phyloP scores from a whole-genome alignment of 108 stramenopile genomes.

The Cylindrotheca closterium region DNA sequence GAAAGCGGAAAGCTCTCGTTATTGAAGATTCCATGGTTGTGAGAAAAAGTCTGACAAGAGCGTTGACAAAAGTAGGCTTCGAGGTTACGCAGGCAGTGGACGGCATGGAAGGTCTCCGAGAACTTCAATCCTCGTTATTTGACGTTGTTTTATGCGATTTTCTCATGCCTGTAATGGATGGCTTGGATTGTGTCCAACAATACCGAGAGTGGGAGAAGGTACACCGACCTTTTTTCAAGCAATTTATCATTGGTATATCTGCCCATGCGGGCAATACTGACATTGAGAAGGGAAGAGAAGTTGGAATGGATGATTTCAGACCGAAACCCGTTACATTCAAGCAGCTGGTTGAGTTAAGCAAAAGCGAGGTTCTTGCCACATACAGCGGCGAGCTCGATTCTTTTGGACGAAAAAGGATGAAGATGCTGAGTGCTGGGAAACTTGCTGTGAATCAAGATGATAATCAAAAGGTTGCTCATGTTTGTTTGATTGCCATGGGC shows the following conservation, averaged over 20 bases:
- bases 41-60: constrained; percentile 56
- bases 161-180: constrained; percentile 87
- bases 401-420: constrained; percentile 10
- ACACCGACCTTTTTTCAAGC: constrained; percentile 42
- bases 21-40: constrained; percentile 73
- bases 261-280: constrained; percentile 64
- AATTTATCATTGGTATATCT: constrained; percentile 64
- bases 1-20: constrained; percentile 38
- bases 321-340: constrained; percentile 63
- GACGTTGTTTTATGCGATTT: constrained; percentile 76
- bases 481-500: constrained; percentile 26
- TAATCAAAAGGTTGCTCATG: constrained; percentile 5
- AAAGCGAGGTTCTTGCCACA: constrained; percentile 19
- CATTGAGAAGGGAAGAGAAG: constrained; percentile 51
- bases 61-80: constrained; percentile 56
- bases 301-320: constrained; percentile 68
- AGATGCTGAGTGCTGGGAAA: constrained; percentile 5
- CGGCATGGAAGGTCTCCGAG: constrained; percentile 68
- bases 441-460: background rate
- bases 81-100: constrained; percentile 62
- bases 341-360: constrained; percentile 46
- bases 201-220: constrained; percentile 62
- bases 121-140: constrained; percentile 43
- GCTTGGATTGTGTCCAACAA: constrained; percentile 72
- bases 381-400: constrained; percentile 23